phyloP scores from a whole-genome alignment of 2,329 filamentous ascomycete genomes.

The Malbranchea zuffiana region DNA sequence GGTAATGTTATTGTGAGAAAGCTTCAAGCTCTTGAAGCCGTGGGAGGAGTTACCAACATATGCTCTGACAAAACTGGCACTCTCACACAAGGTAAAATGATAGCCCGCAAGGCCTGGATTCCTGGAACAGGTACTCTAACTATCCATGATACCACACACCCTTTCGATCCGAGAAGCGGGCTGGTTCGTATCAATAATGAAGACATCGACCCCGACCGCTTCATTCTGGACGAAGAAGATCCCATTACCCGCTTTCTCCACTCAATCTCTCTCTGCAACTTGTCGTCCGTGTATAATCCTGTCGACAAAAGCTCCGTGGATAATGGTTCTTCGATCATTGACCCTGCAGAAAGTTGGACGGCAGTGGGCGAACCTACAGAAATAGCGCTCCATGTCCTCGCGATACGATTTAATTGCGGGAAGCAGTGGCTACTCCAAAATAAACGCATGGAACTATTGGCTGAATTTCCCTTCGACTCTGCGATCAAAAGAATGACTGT shows the following conservation, averaged over 20 bases:
- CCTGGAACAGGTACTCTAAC: slow-evolving; percentile 41
- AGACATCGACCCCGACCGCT: slow-evolving; percentile 9
- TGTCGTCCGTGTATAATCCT: slow-evolving; percentile 45
- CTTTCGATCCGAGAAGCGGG: slow-evolving; percentile 43
- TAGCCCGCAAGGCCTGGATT: slow-evolving; percentile 44
- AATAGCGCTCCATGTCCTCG: slow-evolving; percentile 58
- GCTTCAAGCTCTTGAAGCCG: slow-evolving; percentile 42
- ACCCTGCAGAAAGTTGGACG: slow-evolving; percentile 41
- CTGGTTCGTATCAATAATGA: slow-evolving; percentile 13
- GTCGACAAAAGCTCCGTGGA: slow-evolving; percentile 12
- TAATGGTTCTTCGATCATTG: slow-evolving; percentile 12
- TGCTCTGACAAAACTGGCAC: slow-evolving; percentile 44
- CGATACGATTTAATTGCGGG: slow-evolving; percentile 48
- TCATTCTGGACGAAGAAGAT: not conserved
- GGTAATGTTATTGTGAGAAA: slow-evolving; percentile 44
- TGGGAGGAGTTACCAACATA: slow-evolving; percentile 46
- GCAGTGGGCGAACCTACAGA: slow-evolving; percentile 54
- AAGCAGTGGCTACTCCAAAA: slow-evolving; percentile 39
- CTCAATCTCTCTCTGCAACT: slow-evolving; percentile 49
- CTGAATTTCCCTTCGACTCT: slow-evolving; percentile 58
- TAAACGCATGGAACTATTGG: slow-evolving; percentile 40
- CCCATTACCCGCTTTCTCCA: slow-evolving; percentile 41
- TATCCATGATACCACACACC: slow-evolving; percentile 40
- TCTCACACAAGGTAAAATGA: slow-evolving; percentile 48
- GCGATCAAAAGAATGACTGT: slow-evolving; percentile 61